A percentile compares a stretch with the other conserved stretches of the same genome.
Evolutionary conservation across 106 monocot species (phyloP).

Genomic region (Agapanthus africanus): DNA sequence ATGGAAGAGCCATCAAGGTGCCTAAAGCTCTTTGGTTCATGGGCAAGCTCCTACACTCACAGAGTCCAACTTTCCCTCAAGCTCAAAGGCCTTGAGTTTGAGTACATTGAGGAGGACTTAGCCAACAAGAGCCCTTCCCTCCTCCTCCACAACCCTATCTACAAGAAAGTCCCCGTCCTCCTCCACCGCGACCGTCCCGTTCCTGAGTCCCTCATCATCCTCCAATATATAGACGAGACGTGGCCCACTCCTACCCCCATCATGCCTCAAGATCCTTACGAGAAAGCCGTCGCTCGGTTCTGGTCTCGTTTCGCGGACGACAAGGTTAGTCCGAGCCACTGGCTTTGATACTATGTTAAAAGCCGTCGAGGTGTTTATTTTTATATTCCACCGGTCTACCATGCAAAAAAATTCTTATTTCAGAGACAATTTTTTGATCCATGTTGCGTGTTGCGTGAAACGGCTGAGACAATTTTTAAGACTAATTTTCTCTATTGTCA

Average conservation of each 20-base stretch:
- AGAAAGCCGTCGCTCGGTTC: conserved; percentile 43
- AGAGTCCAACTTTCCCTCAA: conserved; percentile 61
- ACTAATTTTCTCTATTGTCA: too few species aligned
- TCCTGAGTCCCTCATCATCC: conserved; percentile 58
- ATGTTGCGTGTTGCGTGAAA: too few species aligned
- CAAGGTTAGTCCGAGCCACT: conserved; percentile 16
- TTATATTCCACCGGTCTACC: too few species aligned
- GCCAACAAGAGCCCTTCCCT: conserved; percentile 43
- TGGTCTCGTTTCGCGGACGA: conserved; percentile 57
- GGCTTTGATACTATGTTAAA: background rate
- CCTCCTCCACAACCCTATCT: conserved; percentile 52
- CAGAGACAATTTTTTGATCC: too few species aligned
- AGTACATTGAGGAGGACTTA: conserved; percentile 59
- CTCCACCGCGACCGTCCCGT: conserved; percentile 42
- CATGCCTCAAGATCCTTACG: conserved; percentile 38
- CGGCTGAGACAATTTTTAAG: too few species aligned
- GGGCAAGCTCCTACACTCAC: conserved; percentile 65
- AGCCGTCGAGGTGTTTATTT: background rate
- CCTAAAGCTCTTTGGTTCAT: conserved; percentile 50
- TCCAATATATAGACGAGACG: conserved; percentile 68
- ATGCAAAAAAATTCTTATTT: too few species aligned
- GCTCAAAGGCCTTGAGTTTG: conserved; percentile 57
- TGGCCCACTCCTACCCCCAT: conserved; percentile 17
- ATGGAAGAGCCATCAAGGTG: background rate
- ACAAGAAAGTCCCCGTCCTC: conserved; percentile 71